Base-by-base conservation (phyloP, 2,329 filamentous ascomycete species). In the Fusarium stilboides region DNA sequence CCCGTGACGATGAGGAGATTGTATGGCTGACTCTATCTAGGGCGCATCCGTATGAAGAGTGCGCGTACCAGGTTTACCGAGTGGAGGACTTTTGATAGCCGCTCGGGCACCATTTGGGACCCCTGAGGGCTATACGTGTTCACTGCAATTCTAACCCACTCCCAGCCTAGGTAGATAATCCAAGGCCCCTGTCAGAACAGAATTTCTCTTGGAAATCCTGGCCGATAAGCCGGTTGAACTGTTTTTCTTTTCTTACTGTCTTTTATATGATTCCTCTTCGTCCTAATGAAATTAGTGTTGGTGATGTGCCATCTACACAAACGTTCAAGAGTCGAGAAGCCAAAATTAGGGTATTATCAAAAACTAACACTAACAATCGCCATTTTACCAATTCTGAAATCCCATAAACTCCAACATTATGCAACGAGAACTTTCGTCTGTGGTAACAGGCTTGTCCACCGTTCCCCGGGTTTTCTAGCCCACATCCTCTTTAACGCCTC, bases 11-110 rank as follows among this genome's bases (percentile, higher is more conserved):
- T 6, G n/a, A 8, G 5, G 2, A 4, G 2, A 12, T 31, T 28
- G 7, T 2, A 6, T 7, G 24, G 39, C 45, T 65, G 33, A 65
- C 26, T 12, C 59, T 46, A 2, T 17, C 9, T 8, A 81, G 79
- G 8, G 77, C 76, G 0, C 74, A 76, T 57, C 74, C 72, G 2
- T 75, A 76, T 36, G 74, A 76, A 45, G 74, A 75, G 33, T 63
- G 68, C 28, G 60, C 72, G 0, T 76, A 76, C 39, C 69, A 72
- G 46, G 71, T 76, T 0, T 65, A 73, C 44, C 60, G 67, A 2
- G 19, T 75, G 1, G 74, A 76, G 53, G 72, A 75, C 13, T 74
- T 74, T 58, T 75, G 12, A 24, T 24, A n/a, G n/a, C n/a, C n/a
- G n/a, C n/a, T n/a, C n/a, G n/a, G n/a, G n/a, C n/a, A n/a, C n/a